Evolutionary conservation across 1,284 basidiomycete genomes (phyloP).

Genomic region (Earliella scabrosa): DNA sequence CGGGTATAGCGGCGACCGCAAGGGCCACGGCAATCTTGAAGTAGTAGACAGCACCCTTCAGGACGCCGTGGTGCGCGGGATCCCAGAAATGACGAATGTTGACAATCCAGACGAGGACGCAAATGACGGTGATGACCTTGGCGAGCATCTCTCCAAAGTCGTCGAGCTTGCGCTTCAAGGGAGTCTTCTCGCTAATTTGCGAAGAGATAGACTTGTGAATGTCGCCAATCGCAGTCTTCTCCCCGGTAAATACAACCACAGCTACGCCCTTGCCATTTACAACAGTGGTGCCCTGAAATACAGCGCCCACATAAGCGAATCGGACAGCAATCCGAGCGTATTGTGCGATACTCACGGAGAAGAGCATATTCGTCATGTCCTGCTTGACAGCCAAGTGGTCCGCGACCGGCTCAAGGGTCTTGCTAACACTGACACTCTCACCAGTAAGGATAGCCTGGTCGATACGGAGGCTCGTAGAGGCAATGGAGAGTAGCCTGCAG

Average conservation of each 20-base stretch:
- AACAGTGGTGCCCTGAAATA: constrained; percentile 83
- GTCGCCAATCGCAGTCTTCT: constrained; percentile 89
- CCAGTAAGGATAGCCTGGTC: constrained; percentile 97
- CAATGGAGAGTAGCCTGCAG: constrained; percentile 85
- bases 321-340: neutral
- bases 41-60: constrained; percentile 95
- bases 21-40: constrained; percentile 98
- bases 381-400: constrained; percentile 89
- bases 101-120: constrained; percentile 94
- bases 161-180: constrained; percentile 93
- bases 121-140: constrained; percentile 95
- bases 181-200: constrained; percentile 92
- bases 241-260: constrained; percentile 85
- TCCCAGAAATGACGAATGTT: constrained; percentile 95
- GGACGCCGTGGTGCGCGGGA: constrained; percentile 84
- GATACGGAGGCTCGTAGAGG: constrained; percentile 89
- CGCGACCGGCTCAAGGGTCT: constrained; percentile 66
- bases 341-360: constrained; percentile 64
- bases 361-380: constrained; percentile 94
- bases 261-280: constrained; percentile 89
- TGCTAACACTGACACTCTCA: constrained; percentile 88
- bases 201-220: constrained; percentile 93
- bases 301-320: neutral
- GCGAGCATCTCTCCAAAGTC: constrained; percentile 96
- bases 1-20: constrained; percentile 95